Evolutionary conservation across 2,329 filamentous ascomycete genomes (phyloP).

Genomic region (Aspergillus unguis): DNA sequence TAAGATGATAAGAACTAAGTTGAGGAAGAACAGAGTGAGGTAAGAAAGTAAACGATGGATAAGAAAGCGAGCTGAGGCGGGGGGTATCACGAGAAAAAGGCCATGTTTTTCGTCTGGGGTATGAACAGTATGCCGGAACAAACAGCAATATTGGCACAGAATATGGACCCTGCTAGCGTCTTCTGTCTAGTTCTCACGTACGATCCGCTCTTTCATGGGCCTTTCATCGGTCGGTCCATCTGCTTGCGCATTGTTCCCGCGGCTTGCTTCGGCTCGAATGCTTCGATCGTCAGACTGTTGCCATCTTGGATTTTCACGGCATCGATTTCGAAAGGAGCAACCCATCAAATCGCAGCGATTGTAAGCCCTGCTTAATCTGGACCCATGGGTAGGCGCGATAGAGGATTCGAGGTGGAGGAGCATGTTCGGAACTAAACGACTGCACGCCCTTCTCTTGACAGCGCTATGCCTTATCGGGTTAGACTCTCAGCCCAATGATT

Average conservation of each 20-base stretch:
- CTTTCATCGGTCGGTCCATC: neutral
- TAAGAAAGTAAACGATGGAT: neutral
- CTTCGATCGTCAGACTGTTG: neutral
- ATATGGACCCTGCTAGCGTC: slow-evolving; percentile 15
- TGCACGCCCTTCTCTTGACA: slow-evolving; percentile 33
- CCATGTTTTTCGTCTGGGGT: slow-evolving; percentile 27
- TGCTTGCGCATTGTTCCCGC: neutral
- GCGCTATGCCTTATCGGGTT: slow-evolving; percentile 23
- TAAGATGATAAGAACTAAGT: neutral
- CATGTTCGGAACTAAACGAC: slow-evolving; percentile 8
- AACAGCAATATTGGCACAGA: neutral
- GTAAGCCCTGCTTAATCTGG: neutral
- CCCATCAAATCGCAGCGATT: slow-evolving; percentile 4
- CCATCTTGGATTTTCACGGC: neutral
- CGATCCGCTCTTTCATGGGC: neutral
- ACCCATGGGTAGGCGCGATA: slow-evolving; percentile 8
- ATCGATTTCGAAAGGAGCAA: neutral
- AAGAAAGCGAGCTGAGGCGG: slow-evolving; percentile 2
- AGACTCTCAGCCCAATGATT: slow-evolving; percentile 13
- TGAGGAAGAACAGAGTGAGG: neutral
- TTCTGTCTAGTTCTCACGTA: neutral
- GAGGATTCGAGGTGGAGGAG: slow-evolving; percentile 3
- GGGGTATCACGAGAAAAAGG: slow-evolving; percentile 17
- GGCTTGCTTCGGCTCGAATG: neutral
- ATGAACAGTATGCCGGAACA: slow-evolving; percentile 19